These are phyloP conservation scores for Rauvolfia tetraphylla DNA, from an alignment of 257 asterid genomes.

Conservation along the genomic window DNA sequence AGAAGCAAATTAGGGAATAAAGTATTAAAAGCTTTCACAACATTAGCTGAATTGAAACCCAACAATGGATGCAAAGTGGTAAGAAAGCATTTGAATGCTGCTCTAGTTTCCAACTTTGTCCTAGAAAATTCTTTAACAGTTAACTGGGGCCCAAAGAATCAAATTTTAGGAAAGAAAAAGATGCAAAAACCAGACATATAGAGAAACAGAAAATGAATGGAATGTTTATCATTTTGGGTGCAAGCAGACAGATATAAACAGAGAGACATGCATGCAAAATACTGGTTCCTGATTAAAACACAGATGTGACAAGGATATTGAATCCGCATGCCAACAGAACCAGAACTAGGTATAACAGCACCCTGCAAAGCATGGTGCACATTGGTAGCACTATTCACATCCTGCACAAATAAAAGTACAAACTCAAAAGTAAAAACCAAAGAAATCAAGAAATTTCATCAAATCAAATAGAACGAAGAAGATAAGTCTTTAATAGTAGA, in stretches of 20 bases:
- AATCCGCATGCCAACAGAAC: slow-evolving; percentile 98
- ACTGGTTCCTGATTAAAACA: not conserved
- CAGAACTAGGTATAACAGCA: slow-evolving; percentile 95
- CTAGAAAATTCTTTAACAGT: not conserved
- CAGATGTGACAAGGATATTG: slow-evolving; percentile 75
- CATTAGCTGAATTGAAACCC: not conserved
- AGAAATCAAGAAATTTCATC: slow-evolving; percentile 1
- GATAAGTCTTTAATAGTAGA: not conserved
- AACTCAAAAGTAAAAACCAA: not conserved
- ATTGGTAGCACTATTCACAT: slow-evolving; percentile 77
- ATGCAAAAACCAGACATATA: not conserved
- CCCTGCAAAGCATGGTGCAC: slow-evolving; percentile 96
- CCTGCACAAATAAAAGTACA: slow-evolving; percentile 45
- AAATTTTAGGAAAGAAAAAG: not conserved
- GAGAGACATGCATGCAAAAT: not conserved
- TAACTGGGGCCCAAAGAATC: not conserved
- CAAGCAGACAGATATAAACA: not conserved
- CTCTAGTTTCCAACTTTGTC: not conserved
- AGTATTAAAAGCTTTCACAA: not conserved
- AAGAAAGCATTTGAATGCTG: not conserved
- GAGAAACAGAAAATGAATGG: not conserved
- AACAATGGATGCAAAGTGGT: not conserved
- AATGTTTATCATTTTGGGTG: not conserved
- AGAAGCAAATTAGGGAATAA: not conserved
- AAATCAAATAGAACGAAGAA: slow-evolving; percentile 4